Evolutionary conservation across 805 yeast genomes (phyloP).

Genomic region (Cyberlindnera misumaiensis): DNA sequence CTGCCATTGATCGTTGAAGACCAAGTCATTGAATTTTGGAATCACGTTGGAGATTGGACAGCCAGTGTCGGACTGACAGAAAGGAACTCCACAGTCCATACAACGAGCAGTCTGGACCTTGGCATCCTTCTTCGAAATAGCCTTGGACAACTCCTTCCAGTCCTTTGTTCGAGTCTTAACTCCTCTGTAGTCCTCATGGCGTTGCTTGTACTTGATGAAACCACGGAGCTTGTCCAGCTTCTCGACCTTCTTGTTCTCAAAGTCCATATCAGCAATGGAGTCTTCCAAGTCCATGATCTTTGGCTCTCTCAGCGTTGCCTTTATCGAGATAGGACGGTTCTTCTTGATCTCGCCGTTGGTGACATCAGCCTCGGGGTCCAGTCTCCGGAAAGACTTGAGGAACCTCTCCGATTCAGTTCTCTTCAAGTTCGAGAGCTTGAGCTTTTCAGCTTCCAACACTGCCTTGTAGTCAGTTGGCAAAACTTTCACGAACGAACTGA

Average conservation of each 20-base stretch:
- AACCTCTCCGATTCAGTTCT: slow-evolving; percentile 51
- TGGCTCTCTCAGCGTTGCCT: slow-evolving; percentile 54
- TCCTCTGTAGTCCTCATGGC: slow-evolving; percentile 79
- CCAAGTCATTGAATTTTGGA: slow-evolving; percentile 97
- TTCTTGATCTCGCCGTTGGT: slow-evolving; percentile 80
- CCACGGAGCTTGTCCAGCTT: slow-evolving; percentile 80
- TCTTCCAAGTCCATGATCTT: slow-evolving; percentile 87
- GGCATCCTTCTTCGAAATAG: slow-evolving; percentile 81
- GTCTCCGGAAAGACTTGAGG: slow-evolving; percentile 63
- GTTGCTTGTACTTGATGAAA: slow-evolving; percentile 88
- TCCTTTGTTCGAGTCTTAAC: slow-evolving; percentile 73
- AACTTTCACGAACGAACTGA: slow-evolving; percentile 88
- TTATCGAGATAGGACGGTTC: slow-evolving; percentile 23
- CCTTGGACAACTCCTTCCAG: slow-evolving; percentile 84
- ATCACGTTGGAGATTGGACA: slow-evolving; percentile 96
- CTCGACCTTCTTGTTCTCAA: slow-evolving; percentile 56
- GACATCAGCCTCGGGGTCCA: slow-evolving; percentile 74
- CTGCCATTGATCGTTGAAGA: slow-evolving; percentile 90
- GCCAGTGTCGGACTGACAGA: slow-evolving; percentile 96
- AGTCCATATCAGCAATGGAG: slow-evolving; percentile 61
- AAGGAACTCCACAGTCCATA: slow-evolving; percentile 99
- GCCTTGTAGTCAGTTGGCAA: slow-evolving; percentile 87
- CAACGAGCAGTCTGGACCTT: slow-evolving; percentile 93
- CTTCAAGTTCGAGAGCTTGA: slow-evolving; percentile 58
- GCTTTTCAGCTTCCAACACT: slow-evolving; percentile 72